phyloP scores from a whole-genome alignment of 176 grass and related monocot species.

The Oryza punctata region DNA sequence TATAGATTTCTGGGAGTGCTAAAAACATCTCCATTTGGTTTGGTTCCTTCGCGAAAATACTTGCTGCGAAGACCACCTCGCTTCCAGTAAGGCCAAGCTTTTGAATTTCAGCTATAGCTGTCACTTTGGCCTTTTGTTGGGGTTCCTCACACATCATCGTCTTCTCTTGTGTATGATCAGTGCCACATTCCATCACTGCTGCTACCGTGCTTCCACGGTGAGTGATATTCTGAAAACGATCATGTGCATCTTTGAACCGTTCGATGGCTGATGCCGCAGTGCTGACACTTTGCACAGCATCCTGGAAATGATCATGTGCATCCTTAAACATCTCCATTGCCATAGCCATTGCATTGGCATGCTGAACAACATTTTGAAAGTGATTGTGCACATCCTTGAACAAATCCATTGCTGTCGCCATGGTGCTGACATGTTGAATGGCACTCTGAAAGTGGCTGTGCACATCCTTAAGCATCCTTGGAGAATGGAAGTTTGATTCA shows the following conservation, averaged over 20 bases:
- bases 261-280: conserved; percentile 23
- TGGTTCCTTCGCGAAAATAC: conserved; percentile 49
- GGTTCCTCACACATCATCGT: conserved; percentile 28
- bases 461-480: conserved; percentile 33
- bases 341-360: conserved; percentile 33
- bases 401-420: conserved; percentile 46
- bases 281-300: conserved; percentile 26
- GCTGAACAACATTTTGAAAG: conserved; percentile 40
- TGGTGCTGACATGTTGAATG: conserved; percentile 19
- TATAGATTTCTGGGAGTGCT: conserved; percentile 49
- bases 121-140: conserved; percentile 45
- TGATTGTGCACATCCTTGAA: conserved; percentile 43
- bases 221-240: conserved; percentile 25
- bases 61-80: conserved; percentile 41
- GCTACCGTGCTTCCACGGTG: neutral
- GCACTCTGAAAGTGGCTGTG: conserved; percentile 27
- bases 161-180: conserved; percentile 36
- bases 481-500: conserved; percentile 21
- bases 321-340: conserved; percentile 47
- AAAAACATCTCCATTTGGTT: conserved; percentile 62
- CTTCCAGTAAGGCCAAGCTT: conserved; percentile 49
- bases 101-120: conserved; percentile 45
- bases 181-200: conserved; percentile 14
- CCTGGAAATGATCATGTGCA: conserved; percentile 33
- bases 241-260: conserved; percentile 39